Base-by-base conservation (phyloP, 225 moss, liverwort and hornwort species). In the Bryum argenteum region DNA sequence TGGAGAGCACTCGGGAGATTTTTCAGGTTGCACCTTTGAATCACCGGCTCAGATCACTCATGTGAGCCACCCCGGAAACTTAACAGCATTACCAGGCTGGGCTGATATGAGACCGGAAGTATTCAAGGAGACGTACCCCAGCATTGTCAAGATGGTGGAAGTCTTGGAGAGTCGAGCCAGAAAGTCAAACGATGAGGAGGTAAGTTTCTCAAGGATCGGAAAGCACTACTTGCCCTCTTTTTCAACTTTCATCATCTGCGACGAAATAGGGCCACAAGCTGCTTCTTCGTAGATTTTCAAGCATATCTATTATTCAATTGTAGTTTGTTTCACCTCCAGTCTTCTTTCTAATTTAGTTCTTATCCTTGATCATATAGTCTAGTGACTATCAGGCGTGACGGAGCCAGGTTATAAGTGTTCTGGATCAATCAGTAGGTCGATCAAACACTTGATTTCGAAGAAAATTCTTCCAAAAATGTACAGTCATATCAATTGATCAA, bases 101-200 rank as follows among this genome's bases (percentile, higher is more conserved):
- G 18, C 17, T 11, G 73, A 67, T 16, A 13, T 42, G 56, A 78
- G 55, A 18, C 66, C 82, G 58, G 74, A 79, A 54, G 66, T 52
- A 9, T 79, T 77, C 21, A 79, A 68, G 52, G 85, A 85, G 64
- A 54, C 59, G 11, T 80, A 82, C n/a, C 79, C 73, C 21, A 85
- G 47, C 50, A 70, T 85, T 28, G 79, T 70, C 13, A 82, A 85
- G 68, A 77, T 85, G 74, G 70, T 79, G 43, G 82, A 85, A 68
- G 82, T 79, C 58, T 72, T 85, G 62, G 82, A 85, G 73, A 81
- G 62, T 56, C 76, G 79, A 43, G 23, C 67, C 42, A 71, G 38
- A 14, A 82, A 59, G 56, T 71, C 77, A 23, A 73, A 47, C 26
- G 67, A 80, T 66, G 10, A 45, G 52, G 74, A 84, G 80, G 84